Evolutionary conservation across 192 early-diverging fungal species (phyloP).

Genomic region (Dispira parvispora): DNA sequence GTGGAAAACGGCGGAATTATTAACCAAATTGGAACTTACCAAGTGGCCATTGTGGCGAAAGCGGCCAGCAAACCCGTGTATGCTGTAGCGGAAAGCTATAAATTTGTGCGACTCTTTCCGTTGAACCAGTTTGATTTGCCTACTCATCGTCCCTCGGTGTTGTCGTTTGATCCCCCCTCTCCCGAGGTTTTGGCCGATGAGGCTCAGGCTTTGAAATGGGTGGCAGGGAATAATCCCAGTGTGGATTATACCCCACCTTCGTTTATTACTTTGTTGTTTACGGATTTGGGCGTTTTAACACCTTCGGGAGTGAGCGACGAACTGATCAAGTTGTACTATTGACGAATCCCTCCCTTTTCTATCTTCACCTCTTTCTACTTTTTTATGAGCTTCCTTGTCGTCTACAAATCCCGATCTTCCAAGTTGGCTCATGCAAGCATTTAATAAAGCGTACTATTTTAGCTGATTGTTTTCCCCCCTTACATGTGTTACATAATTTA

Average conservation of each 20-base stretch:
- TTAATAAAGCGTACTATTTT: no score
- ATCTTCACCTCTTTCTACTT: neutral
- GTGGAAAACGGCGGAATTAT: slow-evolving; percentile 95
- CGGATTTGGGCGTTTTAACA: slow-evolving; percentile 81
- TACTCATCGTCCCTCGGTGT: slow-evolving; percentile 42
- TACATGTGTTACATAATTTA: no score
- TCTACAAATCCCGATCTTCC: no score
- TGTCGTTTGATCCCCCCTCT: slow-evolving; percentile 32
- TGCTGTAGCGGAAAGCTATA: slow-evolving; percentile 88
- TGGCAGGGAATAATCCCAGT: slow-evolving; percentile 40
- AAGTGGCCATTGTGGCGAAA: slow-evolving; percentile 87
- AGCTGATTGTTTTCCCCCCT: no score
- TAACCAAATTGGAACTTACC: slow-evolving; percentile 94
- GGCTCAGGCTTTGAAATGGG: neutral
- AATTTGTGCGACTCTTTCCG: slow-evolving; percentile 91
- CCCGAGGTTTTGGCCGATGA: slow-evolving; percentile 6
- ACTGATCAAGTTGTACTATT: slow-evolving; percentile 67
- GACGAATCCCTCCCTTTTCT: slow-evolving; percentile 14
- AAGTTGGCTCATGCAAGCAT: no score
- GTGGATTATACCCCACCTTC: slow-evolving; percentile 91
- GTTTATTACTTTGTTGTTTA: slow-evolving; percentile 77
- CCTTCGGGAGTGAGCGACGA: slow-evolving; percentile 77
- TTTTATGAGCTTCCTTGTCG: no score
- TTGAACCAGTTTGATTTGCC: slow-evolving; percentile 91
- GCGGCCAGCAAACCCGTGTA: slow-evolving; percentile 92